Percentiles rank a stretch among this genome's conserved stretches.
Evolutionary conservation across 2,329 filamentous ascomycete genomes (phyloP).

Genomic region (Zasmidium angulare): DNA sequence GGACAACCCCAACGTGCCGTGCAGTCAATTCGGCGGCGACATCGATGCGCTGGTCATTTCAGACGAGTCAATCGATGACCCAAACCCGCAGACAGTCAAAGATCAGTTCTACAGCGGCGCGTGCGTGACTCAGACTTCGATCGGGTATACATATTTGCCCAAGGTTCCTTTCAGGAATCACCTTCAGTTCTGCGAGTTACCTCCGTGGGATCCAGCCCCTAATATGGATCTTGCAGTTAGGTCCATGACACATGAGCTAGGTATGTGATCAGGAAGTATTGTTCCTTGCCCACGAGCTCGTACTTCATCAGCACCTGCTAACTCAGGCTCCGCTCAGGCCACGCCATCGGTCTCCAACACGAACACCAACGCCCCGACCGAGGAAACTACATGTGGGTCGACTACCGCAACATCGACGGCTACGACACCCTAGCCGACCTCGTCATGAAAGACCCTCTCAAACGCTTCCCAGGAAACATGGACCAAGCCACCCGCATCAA

Average conservation of each 20-base stretch:
- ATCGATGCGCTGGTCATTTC: slow-evolving; percentile 21
- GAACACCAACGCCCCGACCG: slow-evolving; percentile 21
- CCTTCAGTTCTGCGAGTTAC: slow-evolving; percentile 6
- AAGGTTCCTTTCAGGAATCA: not conserved
- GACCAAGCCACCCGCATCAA: no score
- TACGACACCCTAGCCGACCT: slow-evolving; percentile 8
- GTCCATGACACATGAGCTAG: slow-evolving; percentile 19
- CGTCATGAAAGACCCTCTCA: not conserved
- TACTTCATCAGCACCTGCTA: no score
- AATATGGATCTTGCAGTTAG: slow-evolving; percentile 1
- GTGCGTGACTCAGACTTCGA: slow-evolving; percentile 1
- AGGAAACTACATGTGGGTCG: slow-evolving; percentile 12
- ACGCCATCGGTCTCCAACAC: slow-evolving; percentile 18
- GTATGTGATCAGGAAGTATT: no score
- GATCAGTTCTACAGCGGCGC: not conserved
- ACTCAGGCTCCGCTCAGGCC: slow-evolving; percentile 6
- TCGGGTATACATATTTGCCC: not conserved
- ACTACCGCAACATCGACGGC: slow-evolving; percentile 8
- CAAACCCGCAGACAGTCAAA: not conserved
- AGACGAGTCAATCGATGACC: slow-evolving; percentile 21
- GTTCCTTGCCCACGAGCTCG: no score
- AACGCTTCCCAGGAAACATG: not conserved
- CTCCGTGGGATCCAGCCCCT: not conserved
- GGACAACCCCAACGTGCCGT: not conserved
- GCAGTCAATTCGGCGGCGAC: not conserved